Conservation (phyloP, 257 asterid genomes). For the Ligustrum vulgare region DNA sequence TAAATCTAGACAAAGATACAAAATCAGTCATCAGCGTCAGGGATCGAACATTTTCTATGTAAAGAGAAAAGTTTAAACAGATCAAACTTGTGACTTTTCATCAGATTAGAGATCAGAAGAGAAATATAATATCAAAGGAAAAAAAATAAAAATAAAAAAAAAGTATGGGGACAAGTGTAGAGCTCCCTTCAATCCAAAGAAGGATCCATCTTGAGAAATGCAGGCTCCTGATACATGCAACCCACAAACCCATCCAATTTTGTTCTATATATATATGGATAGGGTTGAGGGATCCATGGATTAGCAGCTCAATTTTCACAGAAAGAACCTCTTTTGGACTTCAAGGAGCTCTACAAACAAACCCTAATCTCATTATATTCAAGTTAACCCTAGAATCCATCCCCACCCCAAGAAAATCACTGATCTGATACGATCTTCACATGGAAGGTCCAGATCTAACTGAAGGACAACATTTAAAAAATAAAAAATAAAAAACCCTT, state of each 20-base stretch:
- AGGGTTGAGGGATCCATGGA: conserved; percentile 63
- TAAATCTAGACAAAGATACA: background rate
- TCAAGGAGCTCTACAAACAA: conserved; percentile 22
- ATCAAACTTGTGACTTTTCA: background rate
- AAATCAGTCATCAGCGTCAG: background rate
- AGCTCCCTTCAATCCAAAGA: conserved; percentile 73
- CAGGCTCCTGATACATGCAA: conserved; percentile 60
- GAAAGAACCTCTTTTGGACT: conserved; percentile 20
- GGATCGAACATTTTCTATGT: background rate
- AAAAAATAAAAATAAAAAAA: background rate
- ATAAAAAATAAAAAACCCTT: background rate
- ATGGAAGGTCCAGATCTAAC: background rate
- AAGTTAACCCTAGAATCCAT: background rate
- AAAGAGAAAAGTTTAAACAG: background rate
- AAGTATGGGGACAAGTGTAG: conserved; percentile 22
- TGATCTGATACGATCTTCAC: background rate
- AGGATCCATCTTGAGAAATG: conserved; percentile 36
- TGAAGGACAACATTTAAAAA: background rate
- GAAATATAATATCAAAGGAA: background rate
- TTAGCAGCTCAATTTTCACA: conserved; percentile 45
- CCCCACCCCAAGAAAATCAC: background rate
- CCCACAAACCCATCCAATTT: conserved; percentile 49
- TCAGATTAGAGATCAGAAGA: background rate
- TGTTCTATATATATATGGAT: conserved; percentile 5
- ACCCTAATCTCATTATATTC: background rate